phyloP scores from a whole-genome alignment of 805 yeast genomes.

The Yamadazyma kitorensis region DNA sequence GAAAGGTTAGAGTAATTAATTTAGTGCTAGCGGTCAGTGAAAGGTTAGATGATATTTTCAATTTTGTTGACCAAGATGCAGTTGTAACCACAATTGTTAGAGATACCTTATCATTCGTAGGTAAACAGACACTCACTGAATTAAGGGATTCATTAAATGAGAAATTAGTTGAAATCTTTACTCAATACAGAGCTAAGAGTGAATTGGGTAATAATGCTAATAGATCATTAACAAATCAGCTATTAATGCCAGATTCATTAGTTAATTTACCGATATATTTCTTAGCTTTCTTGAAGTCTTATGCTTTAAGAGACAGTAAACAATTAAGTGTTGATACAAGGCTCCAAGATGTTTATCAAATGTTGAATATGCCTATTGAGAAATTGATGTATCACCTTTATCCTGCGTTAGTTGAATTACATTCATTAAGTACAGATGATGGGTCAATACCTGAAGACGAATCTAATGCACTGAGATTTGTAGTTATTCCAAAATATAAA shows the following conservation, averaged over 20 bases:
- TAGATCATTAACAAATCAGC: constrained; percentile 47
- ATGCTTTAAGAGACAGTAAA: constrained; percentile 52
- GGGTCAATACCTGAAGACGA: constrained; percentile 28
- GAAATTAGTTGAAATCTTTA: constrained; percentile 43
- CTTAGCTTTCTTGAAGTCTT: constrained; percentile 67
- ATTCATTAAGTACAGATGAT: constrained; percentile 58
- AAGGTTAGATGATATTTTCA: constrained; percentile 68
- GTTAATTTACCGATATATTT: constrained; percentile 66
- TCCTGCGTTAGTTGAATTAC: constrained; percentile 77
- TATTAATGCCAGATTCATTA: constrained; percentile 80
- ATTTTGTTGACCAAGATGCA: constrained; percentile 68
- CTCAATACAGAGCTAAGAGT: constrained; percentile 51
- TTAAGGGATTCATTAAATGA: constrained; percentile 37
- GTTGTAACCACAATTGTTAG: constrained; percentile 37
- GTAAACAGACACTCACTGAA: constrained; percentile 36
- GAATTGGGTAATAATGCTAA: constrained; percentile 36
- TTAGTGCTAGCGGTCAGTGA: constrained; percentile 78
- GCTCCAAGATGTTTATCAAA: constrained; percentile 48
- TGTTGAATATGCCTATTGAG: constrained; percentile 54
- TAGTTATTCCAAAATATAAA: constrained; percentile 49
- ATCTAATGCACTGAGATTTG: constrained; percentile 40
- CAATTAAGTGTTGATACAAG: constrained; percentile 61
- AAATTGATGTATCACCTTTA: constrained; percentile 64
- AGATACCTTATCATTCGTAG: constrained; percentile 39
- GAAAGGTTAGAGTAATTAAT: constrained; percentile 87